A percentile compares a stretch with the other conserved stretches of the same genome.
Evolutionary conservation across 371 early-diverging fungal species (phyloP).

Genomic region (Gilbertella persicaria): DNA sequence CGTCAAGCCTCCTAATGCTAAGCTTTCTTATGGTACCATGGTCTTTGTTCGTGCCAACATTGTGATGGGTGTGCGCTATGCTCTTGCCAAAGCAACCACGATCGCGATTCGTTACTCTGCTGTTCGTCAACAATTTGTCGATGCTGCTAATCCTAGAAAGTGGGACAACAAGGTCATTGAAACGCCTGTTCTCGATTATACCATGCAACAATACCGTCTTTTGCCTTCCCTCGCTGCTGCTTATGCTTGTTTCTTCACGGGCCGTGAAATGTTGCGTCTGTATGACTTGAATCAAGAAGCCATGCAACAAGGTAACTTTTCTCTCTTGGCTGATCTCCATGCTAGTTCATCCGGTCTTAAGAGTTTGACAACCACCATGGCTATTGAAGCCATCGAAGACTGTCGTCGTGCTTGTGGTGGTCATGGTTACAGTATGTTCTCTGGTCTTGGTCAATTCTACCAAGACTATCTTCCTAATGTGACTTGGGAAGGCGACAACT

Average conservation of each 20-base stretch:
- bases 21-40: slow-evolving; percentile 80
- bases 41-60: slow-evolving; percentile 71
- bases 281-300: slow-evolving; percentile 62
- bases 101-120: slow-evolving; percentile 53
- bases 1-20: slow-evolving; percentile 67
- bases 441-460: slow-evolving; percentile 76
- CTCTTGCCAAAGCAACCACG: slow-evolving; percentile 59
- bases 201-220: slow-evolving; percentile 75
- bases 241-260: slow-evolving; percentile 74
- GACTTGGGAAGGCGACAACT: slow-evolving; percentile 82
- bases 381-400: slow-evolving; percentile 79
- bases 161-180: slow-evolving; percentile 50
- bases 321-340: slow-evolving; percentile 78
- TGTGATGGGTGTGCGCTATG: slow-evolving; percentile 48
- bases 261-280: slow-evolving; percentile 61
- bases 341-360: slow-evolving; percentile 86
- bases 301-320: slow-evolving; percentile 57
- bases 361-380: slow-evolving; percentile 74
- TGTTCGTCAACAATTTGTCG: slow-evolving; percentile 54
- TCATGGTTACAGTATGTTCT: slow-evolving; percentile 79
- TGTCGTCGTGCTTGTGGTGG: slow-evolving; percentile 79
- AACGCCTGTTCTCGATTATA: slow-evolving; percentile 76
- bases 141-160: slow-evolving; percentile 48
- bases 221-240: slow-evolving; percentile 72
- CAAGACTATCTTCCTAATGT: slow-evolving; percentile 63